Base-by-base conservation (phyloP, 495 filamentous ascomycete genomes). In the Aspergillus funiculosus region DNA sequence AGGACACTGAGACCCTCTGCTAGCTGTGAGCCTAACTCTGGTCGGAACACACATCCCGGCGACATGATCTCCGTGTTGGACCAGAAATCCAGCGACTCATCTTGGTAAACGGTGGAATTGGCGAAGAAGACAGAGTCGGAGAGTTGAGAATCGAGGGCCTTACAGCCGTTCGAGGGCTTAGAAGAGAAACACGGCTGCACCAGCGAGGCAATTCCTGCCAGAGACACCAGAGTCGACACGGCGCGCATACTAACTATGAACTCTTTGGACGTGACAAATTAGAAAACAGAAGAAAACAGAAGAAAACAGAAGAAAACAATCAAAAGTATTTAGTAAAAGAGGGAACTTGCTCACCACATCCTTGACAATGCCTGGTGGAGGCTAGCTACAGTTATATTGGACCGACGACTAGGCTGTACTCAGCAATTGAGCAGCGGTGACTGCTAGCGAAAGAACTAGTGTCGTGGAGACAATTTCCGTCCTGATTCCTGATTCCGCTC, bases 31-130 rank as follows among this genome's bases (percentile, higher is more conserved):
- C 47, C 55, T 0, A 56, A 59, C 39, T 61, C 50, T 7, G 63
- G 63, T 10, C 63, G 63, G 46, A 66, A 63, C 9, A 66, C 58
- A 39, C 63, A 66, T 8, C 45, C 58, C 4, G 63, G 63, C 28
- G 58, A 49, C 54, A 66, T 43, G 18, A 63, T 49, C 53, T 67
- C 64, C 14, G 64, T 67, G 42, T 62, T 61, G 7, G 64, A 65
- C 64, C 62, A 64, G 50, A 67, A 67, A 20, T 67, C 43, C 49
- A 58, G 43, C 28, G 60, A 39, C 43, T 67, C 58, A 38, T 63
- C 58, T 3, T 54, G 17, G 46, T 67, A 67, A 15, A 67, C 59
- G 6, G 29, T n/a, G 31, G 36, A 56, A 26, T 39, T 38, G 25
- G 31, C 51, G 26, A 21, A 43, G 39, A 60, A 66, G 26, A 66